phyloP scores from a whole-genome alignment of 257 asterid species.

The Nicotiana tomentosiformis region DNA sequence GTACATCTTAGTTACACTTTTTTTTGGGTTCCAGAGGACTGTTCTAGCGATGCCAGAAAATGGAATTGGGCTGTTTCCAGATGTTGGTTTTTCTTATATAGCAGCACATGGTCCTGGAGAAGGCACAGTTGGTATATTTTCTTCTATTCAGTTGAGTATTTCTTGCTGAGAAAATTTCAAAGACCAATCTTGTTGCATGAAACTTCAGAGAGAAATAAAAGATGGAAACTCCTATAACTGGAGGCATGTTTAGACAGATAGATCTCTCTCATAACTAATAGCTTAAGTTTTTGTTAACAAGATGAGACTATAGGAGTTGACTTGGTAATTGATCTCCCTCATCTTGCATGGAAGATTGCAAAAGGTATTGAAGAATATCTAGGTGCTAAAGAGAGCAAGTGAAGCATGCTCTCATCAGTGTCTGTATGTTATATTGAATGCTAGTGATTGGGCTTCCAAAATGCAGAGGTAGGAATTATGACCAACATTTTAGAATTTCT shows the following conservation, averaged over 20 bases:
- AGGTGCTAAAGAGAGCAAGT: neutral
- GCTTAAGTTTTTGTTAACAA: neutral
- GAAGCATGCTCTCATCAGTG: neutral
- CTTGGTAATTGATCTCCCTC: neutral
- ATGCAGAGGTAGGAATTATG: conserved; percentile 1
- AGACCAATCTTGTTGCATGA: neutral
- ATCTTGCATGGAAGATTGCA: conserved; percentile 5
- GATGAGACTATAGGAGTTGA: neutral
- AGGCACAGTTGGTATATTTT: conserved; percentile 79
- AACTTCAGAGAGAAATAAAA: neutral
- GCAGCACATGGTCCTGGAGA: conserved; percentile 98
- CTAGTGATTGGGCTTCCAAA: neutral
- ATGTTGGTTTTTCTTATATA: conserved; percentile 94
- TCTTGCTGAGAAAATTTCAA: neutral
- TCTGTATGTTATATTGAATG: neutral
- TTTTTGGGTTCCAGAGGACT: conserved; percentile 57
- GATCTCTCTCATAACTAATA: neutral
- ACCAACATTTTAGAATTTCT: neutral
- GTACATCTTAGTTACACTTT: neutral
- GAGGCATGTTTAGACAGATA: neutral
- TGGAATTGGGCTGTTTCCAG: conserved; percentile 96
- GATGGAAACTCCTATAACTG: conserved; percentile 3
- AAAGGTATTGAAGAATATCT: neutral
- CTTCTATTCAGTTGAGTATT: neutral
- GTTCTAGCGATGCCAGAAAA: conserved; percentile 98